Conservation (phyloP, 805 yeast species). For the Cyberlindnera mycetangii region DNA sequence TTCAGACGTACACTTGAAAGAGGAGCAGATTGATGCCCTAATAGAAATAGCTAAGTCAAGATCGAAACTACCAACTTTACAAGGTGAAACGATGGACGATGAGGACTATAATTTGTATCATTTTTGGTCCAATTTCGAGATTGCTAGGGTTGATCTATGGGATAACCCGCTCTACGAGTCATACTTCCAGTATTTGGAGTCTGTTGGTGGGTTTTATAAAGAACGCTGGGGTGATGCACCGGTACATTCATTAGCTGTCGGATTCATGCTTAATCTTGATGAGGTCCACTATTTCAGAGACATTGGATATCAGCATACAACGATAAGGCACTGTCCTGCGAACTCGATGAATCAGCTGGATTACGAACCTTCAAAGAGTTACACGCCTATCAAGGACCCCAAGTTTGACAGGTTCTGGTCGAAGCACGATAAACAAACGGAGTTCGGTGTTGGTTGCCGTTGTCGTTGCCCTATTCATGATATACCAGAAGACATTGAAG, state of each 20-base stretch:
- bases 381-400: slow-evolving; percentile 9
- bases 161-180: slow-evolving; percentile 58
- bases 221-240: slow-evolving; percentile 99
- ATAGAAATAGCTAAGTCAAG: slow-evolving; percentile 36
- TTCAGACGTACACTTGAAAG: slow-evolving; percentile 25
- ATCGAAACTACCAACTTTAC: slow-evolving; percentile 29
- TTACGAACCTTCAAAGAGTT: slow-evolving; percentile 29
- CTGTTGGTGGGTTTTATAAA: slow-evolving; percentile 76
- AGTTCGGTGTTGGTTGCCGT: slow-evolving; percentile 74
- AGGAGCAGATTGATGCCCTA: slow-evolving; percentile 35
- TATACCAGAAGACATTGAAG: slow-evolving; percentile 48
- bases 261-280: slow-evolving; percentile 61
- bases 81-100: slow-evolving; percentile 58
- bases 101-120: slow-evolving; percentile 78
- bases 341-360: slow-evolving; percentile 49
- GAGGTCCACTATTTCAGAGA: slow-evolving; percentile 91
- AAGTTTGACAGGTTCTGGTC: slow-evolving; percentile 24
- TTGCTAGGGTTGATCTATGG: slow-evolving; percentile 79
- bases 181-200: slow-evolving; percentile 68
- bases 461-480: slow-evolving; percentile 69
- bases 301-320: slow-evolving; percentile 83
- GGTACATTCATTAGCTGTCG: slow-evolving; percentile 83
- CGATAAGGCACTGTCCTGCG: slow-evolving; percentile 79
- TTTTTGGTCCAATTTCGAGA: slow-evolving; percentile 93
- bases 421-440: slow-evolving; percentile 34